These are phyloP conservation scores for Boletus rubescentipes DNA, from an alignment of 768 basidiomycete genomes.

Conservation along the genomic window DNA sequence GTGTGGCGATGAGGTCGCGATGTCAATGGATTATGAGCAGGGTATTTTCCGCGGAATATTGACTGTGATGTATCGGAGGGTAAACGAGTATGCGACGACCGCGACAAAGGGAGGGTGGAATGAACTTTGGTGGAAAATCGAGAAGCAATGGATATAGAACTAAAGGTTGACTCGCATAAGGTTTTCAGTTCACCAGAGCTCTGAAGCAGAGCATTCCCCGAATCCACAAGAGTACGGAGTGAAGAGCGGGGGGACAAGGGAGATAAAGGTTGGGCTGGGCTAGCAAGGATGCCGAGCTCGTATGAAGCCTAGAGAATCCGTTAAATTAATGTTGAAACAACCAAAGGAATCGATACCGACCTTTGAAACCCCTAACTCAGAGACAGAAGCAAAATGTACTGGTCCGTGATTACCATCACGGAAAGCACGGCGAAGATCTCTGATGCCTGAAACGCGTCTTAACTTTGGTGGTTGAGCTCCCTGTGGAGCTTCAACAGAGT, in stretches of 20 bases:
- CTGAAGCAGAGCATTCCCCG: not conserved
- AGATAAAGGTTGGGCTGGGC: conserved; percentile 3
- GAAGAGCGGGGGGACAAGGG: conserved; percentile 21
- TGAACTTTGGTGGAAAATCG: conserved; percentile 11
- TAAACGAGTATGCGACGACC: conserved; percentile 1
- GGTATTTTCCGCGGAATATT: conserved; percentile 3
- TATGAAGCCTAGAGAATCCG: conserved; percentile 14
- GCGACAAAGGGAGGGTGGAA: conserved; percentile 3
- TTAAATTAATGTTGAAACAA: conserved; percentile 1
- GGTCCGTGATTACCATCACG: conserved; percentile 8
- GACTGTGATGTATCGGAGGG: conserved; percentile 9
- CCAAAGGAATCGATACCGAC: conserved; percentile 4
- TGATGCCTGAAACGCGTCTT: conserved; percentile 23
- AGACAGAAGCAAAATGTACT: conserved; percentile 4
- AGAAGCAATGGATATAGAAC: conserved; percentile 23
- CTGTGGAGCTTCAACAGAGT: not conserved
- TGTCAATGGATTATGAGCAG: conserved; percentile 6
- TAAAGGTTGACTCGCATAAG: conserved; percentile 16
- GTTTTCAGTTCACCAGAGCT: conserved; percentile 19
- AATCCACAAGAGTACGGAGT: conserved; percentile 25
- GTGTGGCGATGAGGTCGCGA: conserved; percentile 10
- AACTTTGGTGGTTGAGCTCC: conserved; percentile 12
- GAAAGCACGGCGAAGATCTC: conserved; percentile 28
- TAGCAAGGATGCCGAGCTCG: conserved; percentile 21
- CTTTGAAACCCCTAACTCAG: conserved; percentile 15